Evolutionary conservation across 73 alveolate genomes (phyloP), one percentile per base, ranked within the genome.

Genomic region (Blepharisma stoltei): DNA sequence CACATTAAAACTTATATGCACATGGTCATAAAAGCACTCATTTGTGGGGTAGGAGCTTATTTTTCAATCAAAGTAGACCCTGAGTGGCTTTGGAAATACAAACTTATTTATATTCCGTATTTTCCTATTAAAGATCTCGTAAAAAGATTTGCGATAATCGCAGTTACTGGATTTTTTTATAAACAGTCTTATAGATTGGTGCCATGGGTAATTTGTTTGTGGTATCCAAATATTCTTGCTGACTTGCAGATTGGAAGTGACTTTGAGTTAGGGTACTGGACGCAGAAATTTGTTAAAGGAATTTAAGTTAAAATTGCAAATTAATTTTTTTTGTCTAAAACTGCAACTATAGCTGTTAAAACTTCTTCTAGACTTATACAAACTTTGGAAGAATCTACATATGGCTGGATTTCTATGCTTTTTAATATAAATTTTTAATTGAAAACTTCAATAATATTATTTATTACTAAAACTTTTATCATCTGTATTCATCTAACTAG

Each of bases 241-340:
- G 73, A 60, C 73, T 38, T 60, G 3, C 73, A 60, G 45, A 60
- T 60, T 25, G 73, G 73, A 20, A 38, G 23, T 2, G 73, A 60
- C 5, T 60, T 60, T 25, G 73, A 60, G 23, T 47, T 60, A 18
- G 73, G 73, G 2, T 60, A 60, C 47, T 60, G 73, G 73, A 25
- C 73, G 0, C 14, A n/a, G 46, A 14, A 25, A 18, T 60, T 60
- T 25, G 73, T 25, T 8, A 60, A 60, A 18, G 65, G 21, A 50
- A 50, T 50, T 14, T 14, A 50, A 50, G 21, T 50, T 50, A 50
- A 50, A 32, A 32, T 32, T 32, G 41, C 41, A 32, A 32, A 32
- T 32, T 32, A 32, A 32, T 32, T 32, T 32, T 32, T 32, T 32
- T 32, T 32, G 41, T 32, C 41, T 32, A 32, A 32, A 1, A 32